These are phyloP conservation scores for Backusella mclennaniae DNA, from an alignment of 192 early-diverging fungal species.

Conservation along the genomic window DNA sequence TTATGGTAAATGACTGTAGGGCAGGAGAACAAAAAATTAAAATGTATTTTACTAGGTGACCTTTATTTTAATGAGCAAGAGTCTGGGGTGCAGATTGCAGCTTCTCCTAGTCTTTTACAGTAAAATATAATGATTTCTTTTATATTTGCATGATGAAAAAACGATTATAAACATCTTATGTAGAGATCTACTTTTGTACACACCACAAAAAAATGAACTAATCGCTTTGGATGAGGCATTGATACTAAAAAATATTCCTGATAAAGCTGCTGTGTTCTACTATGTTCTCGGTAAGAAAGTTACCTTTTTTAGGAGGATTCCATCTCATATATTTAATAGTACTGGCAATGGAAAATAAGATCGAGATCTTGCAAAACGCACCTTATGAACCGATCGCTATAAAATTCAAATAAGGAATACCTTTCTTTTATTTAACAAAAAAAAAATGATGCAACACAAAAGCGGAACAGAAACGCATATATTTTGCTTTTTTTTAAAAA, in stretches of 20 bases:
- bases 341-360: neutral
- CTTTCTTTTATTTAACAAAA: neutral
- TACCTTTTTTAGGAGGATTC: neutral
- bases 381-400: neutral
- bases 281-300: neutral
- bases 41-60: neutral
- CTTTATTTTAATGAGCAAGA: slow-evolving; percentile 2
- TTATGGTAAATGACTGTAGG: neutral
- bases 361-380: neutral
- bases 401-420: neutral
- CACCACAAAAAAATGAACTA: neutral
- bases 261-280: neutral
- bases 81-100: neutral
- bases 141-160: neutral
- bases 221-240: neutral
- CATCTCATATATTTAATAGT: neutral
- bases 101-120: neutral
- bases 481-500: neutral
- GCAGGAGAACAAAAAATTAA: neutral
- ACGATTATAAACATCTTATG: neutral
- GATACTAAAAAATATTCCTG: neutral
- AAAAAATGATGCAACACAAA: neutral
- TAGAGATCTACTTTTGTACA: neutral
- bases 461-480: neutral
- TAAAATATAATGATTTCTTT: neutral